A percentile compares a stretch with the other conserved stretches of the same genome.
Evolutionary conservation across 2,329 filamentous ascomycete genomes (phyloP).

Genomic region (Aurifilum marmelostoma): DNA sequence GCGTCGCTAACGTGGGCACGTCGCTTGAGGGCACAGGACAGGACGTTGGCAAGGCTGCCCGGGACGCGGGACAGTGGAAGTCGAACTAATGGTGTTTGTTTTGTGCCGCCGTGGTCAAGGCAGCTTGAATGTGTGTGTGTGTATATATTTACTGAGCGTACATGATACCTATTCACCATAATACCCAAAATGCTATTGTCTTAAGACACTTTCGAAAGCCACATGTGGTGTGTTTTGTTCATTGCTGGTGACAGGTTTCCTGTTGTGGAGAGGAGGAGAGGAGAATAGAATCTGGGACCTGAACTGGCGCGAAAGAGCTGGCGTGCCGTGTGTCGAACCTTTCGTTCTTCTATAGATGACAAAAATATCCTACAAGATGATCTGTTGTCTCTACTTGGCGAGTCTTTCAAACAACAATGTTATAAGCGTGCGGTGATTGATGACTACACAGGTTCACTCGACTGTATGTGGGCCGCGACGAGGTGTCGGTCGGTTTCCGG

Average conservation of each 20-base stretch:
- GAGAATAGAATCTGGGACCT: too few species aligned
- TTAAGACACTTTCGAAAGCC: too few species aligned
- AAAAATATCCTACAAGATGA: too few species aligned
- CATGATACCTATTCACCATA: background rate
- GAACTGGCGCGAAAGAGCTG: too few species aligned
- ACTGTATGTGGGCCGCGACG: background rate
- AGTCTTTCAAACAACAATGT: too few species aligned
- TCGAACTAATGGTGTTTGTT: conserved; percentile 16
- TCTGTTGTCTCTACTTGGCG: too few species aligned
- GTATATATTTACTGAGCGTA: background rate
- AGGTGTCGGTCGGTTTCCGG: background rate
- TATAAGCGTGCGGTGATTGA: too few species aligned
- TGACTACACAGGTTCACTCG: background rate
- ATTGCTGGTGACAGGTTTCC: too few species aligned
- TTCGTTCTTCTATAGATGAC: too few species aligned
- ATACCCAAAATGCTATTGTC: background rate
- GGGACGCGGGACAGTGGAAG: conserved; percentile 29
- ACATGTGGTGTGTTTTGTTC: too few species aligned
- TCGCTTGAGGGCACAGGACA: conserved; percentile 22
- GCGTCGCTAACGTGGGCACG: conserved; percentile 25
- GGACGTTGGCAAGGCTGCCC: conserved; percentile 20
- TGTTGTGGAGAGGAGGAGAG: too few species aligned
- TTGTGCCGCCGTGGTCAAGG: background rate
- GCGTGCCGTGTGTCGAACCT: too few species aligned
- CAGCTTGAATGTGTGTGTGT: background rate